A percentile compares a stretch with the other conserved stretches of the same genome.
Evolutionary conservation across 1,139 yeast genomes (phyloP).

Genomic region (Waltiozyma sp.): DNA sequence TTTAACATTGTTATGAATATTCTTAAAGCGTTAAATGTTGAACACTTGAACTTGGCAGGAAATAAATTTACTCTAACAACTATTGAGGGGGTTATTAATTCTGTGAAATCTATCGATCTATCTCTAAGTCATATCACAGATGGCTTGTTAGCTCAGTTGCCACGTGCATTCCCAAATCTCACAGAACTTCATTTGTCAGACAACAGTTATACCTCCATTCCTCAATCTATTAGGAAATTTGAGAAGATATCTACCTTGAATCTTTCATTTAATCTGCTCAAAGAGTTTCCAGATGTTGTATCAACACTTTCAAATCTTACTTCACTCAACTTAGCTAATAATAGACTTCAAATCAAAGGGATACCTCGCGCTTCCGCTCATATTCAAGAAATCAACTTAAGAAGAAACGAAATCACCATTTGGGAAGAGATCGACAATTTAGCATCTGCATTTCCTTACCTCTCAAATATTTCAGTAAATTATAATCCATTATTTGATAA

Average conservation of each 20-base stretch:
- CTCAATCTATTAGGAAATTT: not conserved
- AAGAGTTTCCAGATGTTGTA: conserved; percentile 5
- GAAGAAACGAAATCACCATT: conserved; percentile 31
- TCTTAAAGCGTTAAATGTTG: conserved; percentile 25
- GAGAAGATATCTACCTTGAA: conserved; percentile 22
- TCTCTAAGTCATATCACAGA: conserved; percentile 18
- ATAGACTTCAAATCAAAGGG: conserved; percentile 10
- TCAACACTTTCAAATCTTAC: conserved; percentile 4
- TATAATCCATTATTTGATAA: conserved; percentile 38
- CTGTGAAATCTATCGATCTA: conserved; percentile 21
- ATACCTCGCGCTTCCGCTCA: not conserved
- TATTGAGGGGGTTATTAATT: conserved; percentile 4
- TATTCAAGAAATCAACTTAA: conserved; percentile 29
- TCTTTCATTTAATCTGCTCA: conserved; percentile 34
- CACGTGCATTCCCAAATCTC: conserved; percentile 33
- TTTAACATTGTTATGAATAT: conserved; percentile 31
- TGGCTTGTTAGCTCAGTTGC: conserved; percentile 21
- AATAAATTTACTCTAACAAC: conserved; percentile 32
- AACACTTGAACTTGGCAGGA: conserved; percentile 48
- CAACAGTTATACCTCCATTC: conserved; percentile 23
- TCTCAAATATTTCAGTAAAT: conserved; percentile 36
- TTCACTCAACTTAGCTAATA: conserved; percentile 15
- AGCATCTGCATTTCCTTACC: conserved; percentile 24
- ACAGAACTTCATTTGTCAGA: conserved; percentile 35
- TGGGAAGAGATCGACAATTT: conserved; percentile 44